phyloP scores from a whole-genome alignment of 2,329 filamentous ascomycete species.

The Penicillium sp. region DNA sequence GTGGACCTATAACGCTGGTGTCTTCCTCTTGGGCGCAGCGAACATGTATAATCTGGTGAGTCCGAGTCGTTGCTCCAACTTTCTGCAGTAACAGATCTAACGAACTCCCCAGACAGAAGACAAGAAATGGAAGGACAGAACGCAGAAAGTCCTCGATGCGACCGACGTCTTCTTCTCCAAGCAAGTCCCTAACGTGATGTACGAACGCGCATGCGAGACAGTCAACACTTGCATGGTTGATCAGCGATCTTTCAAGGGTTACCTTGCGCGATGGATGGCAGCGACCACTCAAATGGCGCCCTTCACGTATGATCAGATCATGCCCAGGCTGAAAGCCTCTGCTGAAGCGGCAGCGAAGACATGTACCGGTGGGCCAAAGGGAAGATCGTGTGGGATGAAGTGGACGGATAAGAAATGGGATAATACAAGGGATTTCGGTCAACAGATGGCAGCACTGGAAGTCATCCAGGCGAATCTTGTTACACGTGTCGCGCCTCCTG shows the following conservation, averaged over 20 bases:
- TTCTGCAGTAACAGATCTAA: background rate
- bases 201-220: constrained; percentile 63
- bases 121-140: constrained; percentile 57
- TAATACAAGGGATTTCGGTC: constrained; percentile 41
- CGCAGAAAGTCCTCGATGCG: constrained; percentile 58
- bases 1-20: constrained; percentile 63
- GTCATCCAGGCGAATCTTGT: constrained; percentile 42
- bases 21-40: constrained; percentile 60
- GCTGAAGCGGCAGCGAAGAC: constrained; percentile 59
- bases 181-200: constrained; percentile 54
- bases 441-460: constrained; percentile 46
- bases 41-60: constrained; percentile 60
- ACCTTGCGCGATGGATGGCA: constrained; percentile 64
- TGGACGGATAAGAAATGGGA: constrained; percentile 46
- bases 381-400: constrained; percentile 43
- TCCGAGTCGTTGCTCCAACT: background rate
- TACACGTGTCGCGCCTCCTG: constrained; percentile 32
- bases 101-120: constrained; percentile 37
- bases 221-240: constrained; percentile 63
- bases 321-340: constrained; percentile 57
- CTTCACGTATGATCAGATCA: constrained; percentile 56
- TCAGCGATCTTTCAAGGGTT: constrained; percentile 69
- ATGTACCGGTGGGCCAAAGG: constrained; percentile 54
- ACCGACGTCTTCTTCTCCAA: constrained; percentile 57
- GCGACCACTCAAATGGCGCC: constrained; percentile 62